Percentiles rank a stretch among this genome's conserved stretches.
phyloP scores from a whole-genome alignment of 495 filamentous ascomycete genomes.

The Xylaria intraflava region DNA sequence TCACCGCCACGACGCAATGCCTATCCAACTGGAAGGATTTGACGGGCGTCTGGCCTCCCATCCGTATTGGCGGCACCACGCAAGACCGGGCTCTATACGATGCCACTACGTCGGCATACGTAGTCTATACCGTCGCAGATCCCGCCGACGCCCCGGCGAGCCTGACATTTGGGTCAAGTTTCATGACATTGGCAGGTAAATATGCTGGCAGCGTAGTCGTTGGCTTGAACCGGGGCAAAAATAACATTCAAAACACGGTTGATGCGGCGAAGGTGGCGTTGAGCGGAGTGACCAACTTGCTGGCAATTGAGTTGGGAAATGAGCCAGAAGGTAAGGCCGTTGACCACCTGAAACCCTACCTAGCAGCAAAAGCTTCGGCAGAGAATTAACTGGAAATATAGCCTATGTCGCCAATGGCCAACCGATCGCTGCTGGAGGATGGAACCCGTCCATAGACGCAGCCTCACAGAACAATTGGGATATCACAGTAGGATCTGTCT shows the following conservation, averaged over 20 bases:
- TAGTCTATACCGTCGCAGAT: slow-evolving; percentile 50
- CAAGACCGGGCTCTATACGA: slow-evolving; percentile 54
- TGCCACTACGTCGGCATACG: slow-evolving; percentile 40
- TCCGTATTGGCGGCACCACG: slow-evolving; percentile 56
- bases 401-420: slow-evolving; percentile 39
- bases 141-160: slow-evolving; percentile 46
- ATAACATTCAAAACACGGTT: slow-evolving; percentile 51
- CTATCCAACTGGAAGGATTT: slow-evolving; percentile 48
- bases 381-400: slow-evolving; percentile 12
- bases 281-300: slow-evolving; percentile 41
- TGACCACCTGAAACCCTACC: not conserved
- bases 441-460: slow-evolving; percentile 48
- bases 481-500: slow-evolving; percentile 42
- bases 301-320: slow-evolving; percentile 56
- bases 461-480: slow-evolving; percentile 51
- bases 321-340: slow-evolving; percentile 57
- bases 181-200: slow-evolving; percentile 45
- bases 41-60: slow-evolving; percentile 50
- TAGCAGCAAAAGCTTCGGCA: not conserved
- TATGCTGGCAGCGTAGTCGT: slow-evolving; percentile 50
- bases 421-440: slow-evolving; percentile 48
- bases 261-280: slow-evolving; percentile 45
- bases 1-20: slow-evolving; percentile 48
- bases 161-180: slow-evolving; percentile 51
- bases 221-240: slow-evolving; percentile 51